Evolutionary conservation across 768 basidiomycete species (phyloP), one percentile per base, ranked within the genome.

Genomic region (Kwoniella mangroviensis): DNA sequence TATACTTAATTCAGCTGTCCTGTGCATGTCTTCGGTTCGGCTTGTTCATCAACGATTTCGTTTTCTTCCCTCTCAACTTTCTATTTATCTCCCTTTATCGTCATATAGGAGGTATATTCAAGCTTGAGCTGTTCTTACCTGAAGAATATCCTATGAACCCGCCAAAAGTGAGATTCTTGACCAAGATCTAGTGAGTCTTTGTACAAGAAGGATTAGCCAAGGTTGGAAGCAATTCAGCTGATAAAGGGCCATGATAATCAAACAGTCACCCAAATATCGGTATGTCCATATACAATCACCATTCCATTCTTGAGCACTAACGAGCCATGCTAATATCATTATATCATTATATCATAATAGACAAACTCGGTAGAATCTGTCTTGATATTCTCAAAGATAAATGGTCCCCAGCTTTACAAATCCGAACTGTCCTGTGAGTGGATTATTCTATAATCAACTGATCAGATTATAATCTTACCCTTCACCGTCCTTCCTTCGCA

Each of bases 71-170:
- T 49, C 45, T 6, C 51, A 15, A 55, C 28, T 59, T 13, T 34
- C 34, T 15, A 60, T 41, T 51, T 9, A 58, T 60, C 22, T 19
- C 57, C 22, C n/a, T 28, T 15, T 15, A 26, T 13, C 57, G 11
- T 21, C 22, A 43, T 64, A 42, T 69, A 97, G 95, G 90, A 76
- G 97, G 96, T 22, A 86, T 92, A 21, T 98, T 98, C 86, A 91
- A 90, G 77, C 87, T 98, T n/a, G 97, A 99, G 84, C 86, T 99
- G 54, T 99, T 98, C 86, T 86, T 99, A 28, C 97, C 97, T 4
- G 97, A 98, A 84, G 97, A 98, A 84, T 99, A 99, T 85, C 97
- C 97, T 1, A 99, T 99, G 97, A 92, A 91, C 60, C 96, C 97
- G 0, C 97, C 97, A 24, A 99, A 99, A 85, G 97, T 99, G 68